A percentile compares a stretch with the other conserved stretches of the same genome.
phyloP scores from a whole-genome alignment of 352 stramenopile genomes.

The Globisporangium carolinianum region DNA sequence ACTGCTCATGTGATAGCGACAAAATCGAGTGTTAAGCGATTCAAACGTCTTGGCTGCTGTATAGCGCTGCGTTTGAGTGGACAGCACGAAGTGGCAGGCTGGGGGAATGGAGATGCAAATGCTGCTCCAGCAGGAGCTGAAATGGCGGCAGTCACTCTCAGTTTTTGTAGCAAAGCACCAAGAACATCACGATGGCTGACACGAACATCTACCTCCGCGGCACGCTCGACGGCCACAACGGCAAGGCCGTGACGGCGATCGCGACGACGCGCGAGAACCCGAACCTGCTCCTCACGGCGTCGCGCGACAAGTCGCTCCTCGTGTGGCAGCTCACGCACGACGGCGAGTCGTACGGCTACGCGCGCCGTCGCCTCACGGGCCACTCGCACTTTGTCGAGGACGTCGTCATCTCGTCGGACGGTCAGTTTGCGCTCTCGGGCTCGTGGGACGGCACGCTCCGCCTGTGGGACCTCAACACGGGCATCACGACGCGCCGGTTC shows the following conservation, averaged over 20 bases:
- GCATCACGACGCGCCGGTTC: constrained; percentile 98
- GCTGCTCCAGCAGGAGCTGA: neutral
- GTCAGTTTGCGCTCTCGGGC: constrained; percentile 97
- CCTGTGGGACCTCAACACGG: constrained; percentile 99
- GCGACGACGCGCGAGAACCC: constrained; percentile 98
- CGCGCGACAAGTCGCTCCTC: constrained; percentile 94
- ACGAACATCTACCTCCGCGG: constrained; percentile 85
- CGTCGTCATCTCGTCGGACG: constrained; percentile 98
- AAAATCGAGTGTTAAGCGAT: too few species aligned
- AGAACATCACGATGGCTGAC: constrained; percentile 49
- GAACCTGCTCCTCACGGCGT: constrained; percentile 97
- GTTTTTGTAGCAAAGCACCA: constrained; percentile 16
- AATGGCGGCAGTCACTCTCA: constrained; percentile 2
- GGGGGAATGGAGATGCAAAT: too few species aligned
- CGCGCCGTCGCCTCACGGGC: constrained; percentile 93
- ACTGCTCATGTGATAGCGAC: too few species aligned
- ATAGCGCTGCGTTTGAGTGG: neutral
- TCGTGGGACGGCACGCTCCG: constrained; percentile 99
- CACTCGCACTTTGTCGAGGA: constrained; percentile 99
- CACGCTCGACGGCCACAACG: constrained; percentile 84
- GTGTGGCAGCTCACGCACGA: constrained; percentile 91
- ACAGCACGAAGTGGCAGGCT: neutral
- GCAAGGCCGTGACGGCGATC: constrained; percentile 91
- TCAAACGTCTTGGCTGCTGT: too few species aligned
- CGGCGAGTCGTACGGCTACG: constrained; percentile 97